phyloP scores from a whole-genome alignment of 768 basidiomycete genomes.

The Porphyrellus cyaneotinctus region DNA sequence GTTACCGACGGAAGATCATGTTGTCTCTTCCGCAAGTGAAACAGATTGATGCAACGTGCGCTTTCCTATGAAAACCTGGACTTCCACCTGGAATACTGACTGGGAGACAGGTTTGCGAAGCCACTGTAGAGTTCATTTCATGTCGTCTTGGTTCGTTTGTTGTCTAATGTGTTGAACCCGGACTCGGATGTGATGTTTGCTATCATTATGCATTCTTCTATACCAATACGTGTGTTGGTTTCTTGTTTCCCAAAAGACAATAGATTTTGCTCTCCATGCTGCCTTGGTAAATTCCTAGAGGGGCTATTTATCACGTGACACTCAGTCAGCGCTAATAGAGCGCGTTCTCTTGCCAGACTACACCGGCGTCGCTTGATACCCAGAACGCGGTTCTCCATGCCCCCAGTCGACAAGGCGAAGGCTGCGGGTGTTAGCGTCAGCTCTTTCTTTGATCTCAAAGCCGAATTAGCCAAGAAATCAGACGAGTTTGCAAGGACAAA shows the following conservation, averaged over 20 bases:
- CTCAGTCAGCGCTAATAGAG: too few relatives aligned
- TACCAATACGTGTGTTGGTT: not conserved
- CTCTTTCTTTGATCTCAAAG: conserved; percentile 82
- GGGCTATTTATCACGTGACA: conserved; percentile 10
- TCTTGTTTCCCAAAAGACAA: not conserved
- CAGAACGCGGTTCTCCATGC: conserved; percentile 30
- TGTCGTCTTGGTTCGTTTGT: conserved; percentile 32
- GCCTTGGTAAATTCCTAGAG: not conserved
- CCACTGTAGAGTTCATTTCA: conserved; percentile 84
- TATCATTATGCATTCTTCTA: not conserved
- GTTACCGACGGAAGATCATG: conserved; percentile 87
- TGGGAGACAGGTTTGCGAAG: conserved; percentile 41
- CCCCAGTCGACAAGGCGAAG: conserved; percentile 52
- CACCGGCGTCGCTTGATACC: too few relatives aligned
- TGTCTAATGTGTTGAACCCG: conserved; percentile 31
- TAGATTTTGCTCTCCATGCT: too few relatives aligned
- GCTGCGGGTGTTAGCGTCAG: conserved; percentile 66
- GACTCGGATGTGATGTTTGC: not conserved
- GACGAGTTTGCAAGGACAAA: conserved; percentile 65
- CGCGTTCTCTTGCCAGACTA: too few relatives aligned
- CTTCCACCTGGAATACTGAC: not conserved
- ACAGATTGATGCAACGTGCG: conserved; percentile 96
- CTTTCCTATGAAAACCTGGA: conserved; percentile 17
- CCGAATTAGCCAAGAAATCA: conserved; percentile 44
- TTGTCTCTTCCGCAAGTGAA: conserved; percentile 82